These are phyloP conservation scores for Crithidia sp. DNA, from an alignment of 208 protist species.

Conservation along the genomic window DNA sequence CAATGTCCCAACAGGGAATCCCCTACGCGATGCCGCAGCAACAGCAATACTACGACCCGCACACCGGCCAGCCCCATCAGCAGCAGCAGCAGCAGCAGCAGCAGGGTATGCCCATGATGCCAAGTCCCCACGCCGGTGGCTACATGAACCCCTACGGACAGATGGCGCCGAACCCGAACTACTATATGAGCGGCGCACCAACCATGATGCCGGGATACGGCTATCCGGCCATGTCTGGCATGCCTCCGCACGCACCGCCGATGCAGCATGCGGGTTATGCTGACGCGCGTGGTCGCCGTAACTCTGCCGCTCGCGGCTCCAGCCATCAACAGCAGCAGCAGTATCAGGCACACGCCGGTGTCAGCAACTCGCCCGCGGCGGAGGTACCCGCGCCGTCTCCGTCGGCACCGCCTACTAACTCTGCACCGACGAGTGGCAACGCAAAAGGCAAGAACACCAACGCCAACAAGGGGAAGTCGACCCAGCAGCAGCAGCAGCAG, in stretches of 20 bases:
- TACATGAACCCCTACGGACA: conserved; percentile 18
- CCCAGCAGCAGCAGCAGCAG: not conserved
- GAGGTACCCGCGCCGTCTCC: not conserved
- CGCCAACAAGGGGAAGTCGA: not conserved
- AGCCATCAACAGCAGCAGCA: conserved; percentile 9
- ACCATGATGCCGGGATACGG: conserved; percentile 10
- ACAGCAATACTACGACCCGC: conserved; percentile 8
- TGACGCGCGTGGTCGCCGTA: not conserved
- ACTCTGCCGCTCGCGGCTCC: not conserved
- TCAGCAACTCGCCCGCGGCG: not conserved
- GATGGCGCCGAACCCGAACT: conserved; percentile 4
- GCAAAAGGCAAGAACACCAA: not conserved
- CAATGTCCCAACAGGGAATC: not conserved
- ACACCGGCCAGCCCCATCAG: not conserved
- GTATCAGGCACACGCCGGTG: not conserved
- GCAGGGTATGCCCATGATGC: conserved; percentile 3
- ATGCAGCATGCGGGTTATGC: conserved; percentile 1
- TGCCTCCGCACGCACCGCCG: not conserved
- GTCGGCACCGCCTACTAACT: not conserved
- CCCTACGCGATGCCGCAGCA: not conserved
- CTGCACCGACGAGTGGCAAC: not conserved
- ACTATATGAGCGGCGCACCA: conserved; percentile 9
- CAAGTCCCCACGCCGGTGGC: not conserved
- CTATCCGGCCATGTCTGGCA: conserved; percentile 1
- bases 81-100: conserved; percentile 10